A percentile compares a stretch with the other conserved stretches of the same genome.
Evolutionary conservation across 139 green algal species (phyloP).

Genomic region (Picochlorum costavermella): DNA sequence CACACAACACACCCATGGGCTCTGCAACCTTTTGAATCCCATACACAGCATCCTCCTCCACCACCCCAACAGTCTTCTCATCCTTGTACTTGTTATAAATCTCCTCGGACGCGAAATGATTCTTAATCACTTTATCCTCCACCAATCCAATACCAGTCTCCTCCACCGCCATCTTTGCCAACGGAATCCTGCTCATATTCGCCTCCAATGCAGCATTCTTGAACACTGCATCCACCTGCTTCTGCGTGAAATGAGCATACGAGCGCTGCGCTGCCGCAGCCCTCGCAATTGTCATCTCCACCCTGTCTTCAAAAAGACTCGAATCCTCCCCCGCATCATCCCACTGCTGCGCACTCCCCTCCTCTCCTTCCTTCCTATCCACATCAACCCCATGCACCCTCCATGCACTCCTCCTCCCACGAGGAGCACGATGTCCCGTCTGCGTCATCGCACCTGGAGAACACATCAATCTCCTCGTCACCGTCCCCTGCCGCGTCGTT

Average conservation of each 20-base stretch:
- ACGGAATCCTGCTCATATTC: conserved; percentile 39
- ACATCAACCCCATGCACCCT: background rate
- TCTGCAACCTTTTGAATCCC: conserved; percentile 47
- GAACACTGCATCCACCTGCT: conserved; percentile 46
- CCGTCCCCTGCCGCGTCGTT: no score
- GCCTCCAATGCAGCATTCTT: conserved; percentile 35
- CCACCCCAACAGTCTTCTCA: conserved; percentile 54
- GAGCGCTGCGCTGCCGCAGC: conserved; percentile 26
- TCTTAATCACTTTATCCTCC: conserved; percentile 59
- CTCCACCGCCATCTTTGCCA: conserved; percentile 56
- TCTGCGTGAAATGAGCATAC: conserved; percentile 40
- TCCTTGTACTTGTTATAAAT: conserved; percentile 77
- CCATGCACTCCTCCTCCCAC: background rate
- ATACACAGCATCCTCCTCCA: conserved; percentile 39
- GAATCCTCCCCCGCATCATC: conserved; percentile 8
- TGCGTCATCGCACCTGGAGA: no score
- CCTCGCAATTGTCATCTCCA: conserved; percentile 1
- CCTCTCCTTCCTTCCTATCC: background rate
- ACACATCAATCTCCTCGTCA: no score
- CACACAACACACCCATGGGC: conserved; percentile 46
- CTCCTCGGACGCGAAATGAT: conserved; percentile 64
- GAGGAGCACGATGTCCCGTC: no score
- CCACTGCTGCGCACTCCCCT: background rate
- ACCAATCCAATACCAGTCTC: conserved; percentile 53
- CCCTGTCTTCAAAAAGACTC: conserved; percentile 13